Conservation (phyloP, 169 alveolate species). For the Eimeria tenella region DNA sequence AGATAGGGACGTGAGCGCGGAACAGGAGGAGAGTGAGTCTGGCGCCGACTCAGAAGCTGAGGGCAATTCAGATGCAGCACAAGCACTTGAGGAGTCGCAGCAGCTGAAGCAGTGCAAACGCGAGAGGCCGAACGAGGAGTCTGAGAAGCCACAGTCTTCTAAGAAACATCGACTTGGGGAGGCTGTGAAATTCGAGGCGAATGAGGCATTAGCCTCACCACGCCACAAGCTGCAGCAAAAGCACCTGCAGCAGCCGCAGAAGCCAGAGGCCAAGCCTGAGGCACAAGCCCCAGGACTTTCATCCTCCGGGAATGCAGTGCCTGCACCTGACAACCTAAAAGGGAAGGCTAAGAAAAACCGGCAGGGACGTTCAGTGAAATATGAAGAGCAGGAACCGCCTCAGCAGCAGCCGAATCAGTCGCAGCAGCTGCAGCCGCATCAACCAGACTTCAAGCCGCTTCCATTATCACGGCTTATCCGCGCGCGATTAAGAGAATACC, state of each 20-base stretch:
- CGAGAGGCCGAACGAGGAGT: constrained; percentile 59
- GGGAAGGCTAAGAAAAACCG: constrained; percentile 32
- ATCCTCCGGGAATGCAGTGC: not conserved
- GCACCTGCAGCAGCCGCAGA: constrained; percentile 24
- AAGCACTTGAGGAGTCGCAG: not conserved
- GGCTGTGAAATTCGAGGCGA: not conserved
- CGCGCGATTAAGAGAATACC: constrained; percentile 96
- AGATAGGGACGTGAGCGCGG: not conserved
- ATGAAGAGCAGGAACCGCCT: constrained; percentile 82
- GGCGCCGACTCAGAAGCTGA: constrained; percentile 50
- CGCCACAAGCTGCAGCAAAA: not conserved
- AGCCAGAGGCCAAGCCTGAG: constrained; percentile 34
- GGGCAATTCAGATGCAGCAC: not conserved
- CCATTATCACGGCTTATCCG: constrained; percentile 93
- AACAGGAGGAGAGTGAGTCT: constrained; percentile 5
- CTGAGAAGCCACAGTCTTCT: constrained; percentile 11
- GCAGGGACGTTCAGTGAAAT: not conserved
- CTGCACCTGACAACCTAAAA: constrained; percentile 15
- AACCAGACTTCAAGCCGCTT: constrained; percentile 80
- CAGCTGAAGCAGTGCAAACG: constrained; percentile 43
- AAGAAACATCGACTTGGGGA: constrained; percentile 37
- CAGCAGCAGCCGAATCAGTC: constrained; percentile 80
- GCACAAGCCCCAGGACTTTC: not conserved
- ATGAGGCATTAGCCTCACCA: not conserved
- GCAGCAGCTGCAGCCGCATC: constrained; percentile 85